Evolutionary conservation across 768 basidiomycete genomes (phyloP), one percentile per base, ranked within the genome.

Genomic region (Mycena epipterygia): DNA sequence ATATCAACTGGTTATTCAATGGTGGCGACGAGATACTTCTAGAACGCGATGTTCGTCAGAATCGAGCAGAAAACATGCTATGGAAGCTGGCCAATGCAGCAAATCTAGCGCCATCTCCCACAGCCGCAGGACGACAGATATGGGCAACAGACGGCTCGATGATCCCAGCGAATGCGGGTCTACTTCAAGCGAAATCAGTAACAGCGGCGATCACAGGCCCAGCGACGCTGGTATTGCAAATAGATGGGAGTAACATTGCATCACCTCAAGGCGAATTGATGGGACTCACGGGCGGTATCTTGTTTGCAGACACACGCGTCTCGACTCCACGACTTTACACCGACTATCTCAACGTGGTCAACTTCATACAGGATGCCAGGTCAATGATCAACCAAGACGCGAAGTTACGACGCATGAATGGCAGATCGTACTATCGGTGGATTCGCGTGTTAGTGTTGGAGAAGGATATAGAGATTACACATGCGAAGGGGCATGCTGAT

Each of bases 81-180:
- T 13, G 39, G 33, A n/a, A 17, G 13, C 4, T 25, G 11, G 23
- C 23, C 13, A 25, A 56, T 39, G 1, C 33, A 13, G n/a, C n/a
- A 6, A 8, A 6, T 12, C 23, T 57, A 27, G 21, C 30, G 23
- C 63, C 63, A 13, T 64, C 64, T 5, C 42, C 33, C 2, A 48
- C 55, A 1, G 53, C 53, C 1, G 19, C 14, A 3, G 41, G 33
- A 3, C 3, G 1, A 1, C 64, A 57, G 17, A 16, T 30, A 0
- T 67, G 65, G 65, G 65, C 72, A 29, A 48, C 65, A 16, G 65
- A 59, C 30, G 56, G 65, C 7, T 67, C 65, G 1, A 67, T 67
- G 65, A 41, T 42, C 6, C 65, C 61, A 8, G 61, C 61, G 17
- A 27, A 2, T 3, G 59, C 59, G 12, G 51, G 51, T 70, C 44